Evolutionary conservation across 1,284 basidiomycete genomes (phyloP).

Genomic region (Agaricales sp.): DNA sequence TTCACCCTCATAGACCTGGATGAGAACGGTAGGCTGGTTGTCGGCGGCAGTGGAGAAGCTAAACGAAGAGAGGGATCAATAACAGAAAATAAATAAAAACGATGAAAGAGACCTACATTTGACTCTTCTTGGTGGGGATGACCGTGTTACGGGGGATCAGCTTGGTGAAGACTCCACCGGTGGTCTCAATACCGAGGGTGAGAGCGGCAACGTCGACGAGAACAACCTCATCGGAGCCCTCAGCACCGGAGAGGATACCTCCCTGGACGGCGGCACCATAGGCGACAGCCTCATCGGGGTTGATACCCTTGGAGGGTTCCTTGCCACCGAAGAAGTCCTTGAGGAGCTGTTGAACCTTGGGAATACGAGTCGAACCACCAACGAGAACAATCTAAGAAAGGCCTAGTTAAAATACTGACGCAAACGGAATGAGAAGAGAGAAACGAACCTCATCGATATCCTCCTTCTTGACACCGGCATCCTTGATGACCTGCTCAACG

Average conservation of each 20-base stretch:
- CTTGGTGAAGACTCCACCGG: constrained; percentile 97
- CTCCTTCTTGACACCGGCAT: constrained; percentile 96
- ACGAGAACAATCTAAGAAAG: constrained; percentile 66
- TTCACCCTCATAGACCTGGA: constrained; percentile 93
- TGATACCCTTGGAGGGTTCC: constrained; percentile 89
- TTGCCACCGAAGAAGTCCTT: constrained; percentile 89
- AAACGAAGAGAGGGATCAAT: constrained; percentile 3
- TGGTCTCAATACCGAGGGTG: constrained; percentile 96
- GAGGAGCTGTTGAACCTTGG: constrained; percentile 95
- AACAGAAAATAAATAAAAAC: not conserved
- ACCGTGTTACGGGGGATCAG: constrained; percentile 95
- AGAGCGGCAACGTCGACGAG: constrained; percentile 95
- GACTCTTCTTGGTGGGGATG: constrained; percentile 95
- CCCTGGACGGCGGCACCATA: constrained; percentile 98
- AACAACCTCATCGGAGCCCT: constrained; percentile 77
- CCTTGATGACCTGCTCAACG: constrained; percentile 97
- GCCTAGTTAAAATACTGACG: not conserved
- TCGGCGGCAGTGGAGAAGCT: constrained; percentile 94
- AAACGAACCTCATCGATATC: constrained; percentile 78
- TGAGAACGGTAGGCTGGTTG: constrained; percentile 87
- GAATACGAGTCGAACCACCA: constrained; percentile 97
- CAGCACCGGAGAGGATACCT: constrained; percentile 88
- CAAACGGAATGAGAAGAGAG: not conserved
- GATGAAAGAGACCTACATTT: constrained; percentile 49
- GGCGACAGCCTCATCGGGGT: constrained; percentile 93